Percentiles rank a stretch among this genome's conserved stretches.
Conservation (phyloP, 257 asterid species). For the Petunia secreta region DNA sequence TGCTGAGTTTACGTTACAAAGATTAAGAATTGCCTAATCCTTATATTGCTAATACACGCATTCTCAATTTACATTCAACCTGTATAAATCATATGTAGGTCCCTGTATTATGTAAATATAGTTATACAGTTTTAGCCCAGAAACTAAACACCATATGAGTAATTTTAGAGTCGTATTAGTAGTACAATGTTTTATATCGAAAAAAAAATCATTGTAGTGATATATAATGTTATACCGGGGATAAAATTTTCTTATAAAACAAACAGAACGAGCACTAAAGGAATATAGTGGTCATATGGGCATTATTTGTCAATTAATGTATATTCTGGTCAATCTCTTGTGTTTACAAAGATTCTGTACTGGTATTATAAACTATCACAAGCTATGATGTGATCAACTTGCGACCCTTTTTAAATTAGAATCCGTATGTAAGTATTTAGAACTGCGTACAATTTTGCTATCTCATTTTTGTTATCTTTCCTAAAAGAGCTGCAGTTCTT, state of each 20-base stretch:
- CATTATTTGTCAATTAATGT: not conserved
- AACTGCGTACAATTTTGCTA: not conserved
- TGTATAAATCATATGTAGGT: not conserved
- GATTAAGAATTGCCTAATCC: not conserved
- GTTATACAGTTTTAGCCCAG: not conserved
- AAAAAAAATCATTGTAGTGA: not conserved
- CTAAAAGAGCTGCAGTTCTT: slow-evolving; percentile 5
- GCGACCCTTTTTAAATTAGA: not conserved
- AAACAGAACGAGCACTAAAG: not conserved
- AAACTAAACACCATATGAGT: not conserved
- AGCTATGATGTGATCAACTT: slow-evolving; percentile 15
- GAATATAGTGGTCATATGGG: not conserved
- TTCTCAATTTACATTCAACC: not conserved
- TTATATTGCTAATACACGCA: not conserved
- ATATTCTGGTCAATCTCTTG: slow-evolving; percentile 10
- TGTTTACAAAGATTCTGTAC: not conserved
- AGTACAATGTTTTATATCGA: slow-evolving; percentile 1
- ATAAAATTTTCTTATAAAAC: not conserved
- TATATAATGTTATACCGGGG: not conserved
- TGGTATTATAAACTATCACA: slow-evolving; percentile 6
- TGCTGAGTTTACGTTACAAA: too few species aligned
- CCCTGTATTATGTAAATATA: not conserved
- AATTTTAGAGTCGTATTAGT: slow-evolving; percentile 4
- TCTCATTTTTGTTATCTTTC: not conserved
- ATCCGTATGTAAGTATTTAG: not conserved